These are phyloP conservation scores for Scenedesmus sp. DNA, from an alignment of 163 green algal genomes.

Conservation along the genomic window DNA sequence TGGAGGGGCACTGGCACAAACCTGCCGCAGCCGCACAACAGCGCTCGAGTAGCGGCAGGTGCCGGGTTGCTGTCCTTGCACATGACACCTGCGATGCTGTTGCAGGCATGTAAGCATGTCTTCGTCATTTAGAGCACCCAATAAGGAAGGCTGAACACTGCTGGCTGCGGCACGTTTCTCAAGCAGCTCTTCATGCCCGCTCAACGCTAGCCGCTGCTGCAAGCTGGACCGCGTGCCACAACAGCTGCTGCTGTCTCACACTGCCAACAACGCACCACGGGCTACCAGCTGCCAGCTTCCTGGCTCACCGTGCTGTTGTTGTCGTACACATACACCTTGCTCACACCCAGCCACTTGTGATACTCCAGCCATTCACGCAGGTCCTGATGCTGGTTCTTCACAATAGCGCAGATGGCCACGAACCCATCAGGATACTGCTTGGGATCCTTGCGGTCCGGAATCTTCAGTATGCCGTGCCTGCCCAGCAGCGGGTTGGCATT, in stretches of 20 bases:
- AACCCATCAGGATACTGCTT: conserved; percentile 55
- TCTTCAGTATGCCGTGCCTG: background rate
- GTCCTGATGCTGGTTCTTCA: conserved; percentile 67
- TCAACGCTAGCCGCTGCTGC: background rate
- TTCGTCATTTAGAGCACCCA: background rate
- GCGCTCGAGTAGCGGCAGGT: no score
- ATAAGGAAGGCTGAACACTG: background rate
- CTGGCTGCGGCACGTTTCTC: background rate
- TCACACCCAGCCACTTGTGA: conserved; percentile 66
- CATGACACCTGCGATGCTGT: no score
- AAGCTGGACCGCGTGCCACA: background rate
- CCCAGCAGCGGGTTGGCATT: conserved; percentile 35
- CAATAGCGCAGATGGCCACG: conserved; percentile 66
- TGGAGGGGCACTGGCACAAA: no score
- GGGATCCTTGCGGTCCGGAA: background rate
- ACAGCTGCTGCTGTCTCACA: background rate
- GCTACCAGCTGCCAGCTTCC: background rate
- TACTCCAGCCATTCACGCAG: conserved; percentile 73
- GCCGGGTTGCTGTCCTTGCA: no score
- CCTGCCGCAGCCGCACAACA: no score
- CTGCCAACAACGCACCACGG: background rate
- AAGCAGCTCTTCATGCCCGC: background rate
- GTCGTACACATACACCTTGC: conserved; percentile 72
- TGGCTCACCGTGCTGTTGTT: conserved; percentile 61
- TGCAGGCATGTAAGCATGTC: no score